These are phyloP conservation scores for Arthrobotrys iridis DNA, from an alignment of 2,329 filamentous ascomycete species.

Conservation along the genomic window DNA sequence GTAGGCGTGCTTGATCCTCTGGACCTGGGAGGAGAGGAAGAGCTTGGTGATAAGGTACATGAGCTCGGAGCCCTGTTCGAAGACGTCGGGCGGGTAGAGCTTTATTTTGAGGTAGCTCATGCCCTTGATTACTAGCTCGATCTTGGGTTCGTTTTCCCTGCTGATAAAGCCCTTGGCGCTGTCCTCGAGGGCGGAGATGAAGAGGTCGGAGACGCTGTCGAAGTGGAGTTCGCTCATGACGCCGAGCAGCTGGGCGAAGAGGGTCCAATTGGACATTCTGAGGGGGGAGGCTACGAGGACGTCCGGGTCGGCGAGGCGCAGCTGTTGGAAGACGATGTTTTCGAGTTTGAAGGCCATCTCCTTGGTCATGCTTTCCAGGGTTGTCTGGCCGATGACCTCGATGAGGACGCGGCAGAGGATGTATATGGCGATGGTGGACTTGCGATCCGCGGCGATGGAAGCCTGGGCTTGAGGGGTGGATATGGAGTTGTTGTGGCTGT, in stretches of 20 bases:
- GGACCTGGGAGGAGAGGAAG: slow-evolving; percentile 85
- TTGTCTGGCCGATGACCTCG: slow-evolving; percentile 92
- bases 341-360: slow-evolving; percentile 96
- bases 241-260: slow-evolving; percentile 92
- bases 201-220: slow-evolving; percentile 77
- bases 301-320: slow-evolving; percentile 87
- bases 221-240: slow-evolving; percentile 96
- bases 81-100: slow-evolving; percentile 75
- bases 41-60: slow-evolving; percentile 81
- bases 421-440: slow-evolving; percentile 94
- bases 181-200: slow-evolving; percentile 80
- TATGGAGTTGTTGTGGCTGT: slow-evolving; percentile 46
- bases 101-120: slow-evolving; percentile 90
- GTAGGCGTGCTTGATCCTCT: slow-evolving; percentile 90
- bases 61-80: slow-evolving; percentile 89
- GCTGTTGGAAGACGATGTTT: slow-evolving; percentile 94
- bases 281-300: slow-evolving; percentile 79
- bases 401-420: slow-evolving; percentile 92
- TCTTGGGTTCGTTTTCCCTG: slow-evolving; percentile 82
- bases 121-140: slow-evolving; percentile 85
- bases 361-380: slow-evolving; percentile 78
- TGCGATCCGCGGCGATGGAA: slow-evolving; percentile 73
- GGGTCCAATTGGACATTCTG: slow-evolving; percentile 92
- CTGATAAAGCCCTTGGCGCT: slow-evolving; percentile 78
- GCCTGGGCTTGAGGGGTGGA: slow-evolving; percentile 53